Evolutionary conservation across 768 basidiomycete genomes (phyloP), one percentile per base, ranked within the genome.

Genomic region (Epithele typhae): DNA sequence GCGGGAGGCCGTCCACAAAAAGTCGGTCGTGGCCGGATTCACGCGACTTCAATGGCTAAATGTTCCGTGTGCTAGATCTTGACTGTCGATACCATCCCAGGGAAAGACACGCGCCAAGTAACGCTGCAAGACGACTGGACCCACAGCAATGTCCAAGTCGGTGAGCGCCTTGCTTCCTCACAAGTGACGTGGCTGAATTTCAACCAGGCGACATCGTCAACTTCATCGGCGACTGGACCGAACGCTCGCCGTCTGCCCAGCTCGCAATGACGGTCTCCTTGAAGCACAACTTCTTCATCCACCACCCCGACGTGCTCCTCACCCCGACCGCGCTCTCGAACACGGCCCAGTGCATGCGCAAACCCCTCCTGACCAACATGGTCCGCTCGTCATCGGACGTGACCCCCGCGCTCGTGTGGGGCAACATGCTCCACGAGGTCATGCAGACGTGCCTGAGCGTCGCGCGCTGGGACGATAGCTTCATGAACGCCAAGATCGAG

Each of bases 361-460:
- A 86, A 64, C 90, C 95, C 0, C 72, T 98, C n/a, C 69, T 99
- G 24, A 81, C 79, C 34, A 68, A 72, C 35, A 70, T 84, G 42
- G 65, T 85, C 35, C 80, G 77, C 32, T 76, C 81, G 0, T 68
- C 74, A 0, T 78, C 75, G 5, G 82, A 84, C 49, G 66, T 68
- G 12, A 79, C 82, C 0, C 83, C 87, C 2, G 73, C 84, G 5
- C 71, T 90, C 10, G 72, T 95, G 0, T 97, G 92, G 82, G 96
- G 96, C 30, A 96, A 86, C 56, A 82, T 98, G 65, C 75, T 96
- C 5, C 96, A 99, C 57, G 84, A 92, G 54, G 83, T 97, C 25
- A 80, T 96, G 70, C 93, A 98, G 61, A 68, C 74, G 0, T 92
- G 90, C 55, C 69, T 98, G 42, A 63, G 61, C 19, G 72, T 76